Evolutionary conservation across 441 rosid species (phyloP), one percentile per base, ranked within the genome.

Genomic region (Arabidopsis lyrata): DNA sequence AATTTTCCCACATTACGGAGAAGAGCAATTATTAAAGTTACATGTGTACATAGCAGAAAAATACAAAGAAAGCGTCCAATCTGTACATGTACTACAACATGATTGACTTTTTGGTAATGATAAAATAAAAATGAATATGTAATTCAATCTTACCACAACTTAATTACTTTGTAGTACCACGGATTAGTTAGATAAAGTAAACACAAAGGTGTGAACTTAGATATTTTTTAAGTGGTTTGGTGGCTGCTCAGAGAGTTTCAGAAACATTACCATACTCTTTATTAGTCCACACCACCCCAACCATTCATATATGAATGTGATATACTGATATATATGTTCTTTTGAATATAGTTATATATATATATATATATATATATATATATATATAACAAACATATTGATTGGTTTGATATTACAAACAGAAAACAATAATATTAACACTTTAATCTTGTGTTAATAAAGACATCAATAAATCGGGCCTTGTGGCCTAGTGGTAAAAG

Each of bases 191-290:
- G 52, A 75, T 61, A 59, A 65, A 41, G 68, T 35, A 75, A 67
- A 67, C 31, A 59, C 63, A 68, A 54, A 68, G 70, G 75, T 75
- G 79, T 75, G 70, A 75, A 75, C 74, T 68, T 54, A 47, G 24
- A 68, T 36, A 59, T 20, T 2, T 66, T 56, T 35, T 35, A 68
- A 68, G 59, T 62, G 42, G 42, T 52, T 52, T 68, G 54, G 73
- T 60, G 74, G 63, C 74, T 74, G 68, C 63, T 75, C 57, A 75
- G 69, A 24, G 64, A 22, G 38, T 75, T 75, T 61, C 57, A 41
- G 63, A 68, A 53, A 35, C 39, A 61, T 41, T 53, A 60, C 47
- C 39, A 10, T 49, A 12, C 14, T 66, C 71, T 58, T 66, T 48
- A 56, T 55, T 13, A 29, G 50, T 6, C 71, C 70, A 45, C 5